phyloP scores from a whole-genome alignment of 2,329 filamentous ascomycete genomes.

The Bipolaris victoriae region DNA sequence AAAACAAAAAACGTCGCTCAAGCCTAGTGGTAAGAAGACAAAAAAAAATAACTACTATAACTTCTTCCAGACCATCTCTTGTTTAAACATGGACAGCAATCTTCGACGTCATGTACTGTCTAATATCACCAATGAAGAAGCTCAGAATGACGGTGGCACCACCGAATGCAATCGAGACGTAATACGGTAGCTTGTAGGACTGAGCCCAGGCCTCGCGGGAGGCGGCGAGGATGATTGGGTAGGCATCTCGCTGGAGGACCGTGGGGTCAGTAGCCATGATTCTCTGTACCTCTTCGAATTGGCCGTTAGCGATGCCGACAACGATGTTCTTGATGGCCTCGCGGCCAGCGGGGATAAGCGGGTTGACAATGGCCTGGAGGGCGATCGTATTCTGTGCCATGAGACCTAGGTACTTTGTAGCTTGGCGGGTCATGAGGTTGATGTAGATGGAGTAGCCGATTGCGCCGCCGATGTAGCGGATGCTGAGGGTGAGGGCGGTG shows the following conservation, averaged over 20 bases:
- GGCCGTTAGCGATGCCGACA: conserved; percentile 51
- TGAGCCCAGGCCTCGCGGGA: conserved; percentile 64
- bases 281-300: conserved; percentile 47
- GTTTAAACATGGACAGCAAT: conserved; percentile 20
- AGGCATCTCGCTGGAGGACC: conserved; percentile 54
- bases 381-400: conserved; percentile 54
- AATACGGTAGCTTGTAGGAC: conserved; percentile 67
- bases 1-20: too few species aligned
- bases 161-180: conserved; percentile 68
- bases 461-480: conserved; percentile 70
- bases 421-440: conserved; percentile 42
- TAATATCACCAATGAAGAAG: conserved; percentile 65
- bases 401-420: conserved; percentile 27
- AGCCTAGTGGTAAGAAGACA: too few species aligned
- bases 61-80: too few species aligned
- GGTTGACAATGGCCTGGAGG: conserved; percentile 54
- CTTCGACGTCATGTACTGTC: conserved; percentile 25
- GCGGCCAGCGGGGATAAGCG: conserved; percentile 45
- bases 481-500: conserved; percentile 70
- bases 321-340: conserved; percentile 56
- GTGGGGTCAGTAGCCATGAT: conserved; percentile 54
- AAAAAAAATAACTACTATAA: too few species aligned
- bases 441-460: conserved; percentile 65
- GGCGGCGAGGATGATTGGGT: conserved; percentile 55
- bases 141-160: conserved; percentile 62